Conservation (phyloP, 495 filamentous ascomycete genomes). For the Aspergillus hancockii region DNA sequence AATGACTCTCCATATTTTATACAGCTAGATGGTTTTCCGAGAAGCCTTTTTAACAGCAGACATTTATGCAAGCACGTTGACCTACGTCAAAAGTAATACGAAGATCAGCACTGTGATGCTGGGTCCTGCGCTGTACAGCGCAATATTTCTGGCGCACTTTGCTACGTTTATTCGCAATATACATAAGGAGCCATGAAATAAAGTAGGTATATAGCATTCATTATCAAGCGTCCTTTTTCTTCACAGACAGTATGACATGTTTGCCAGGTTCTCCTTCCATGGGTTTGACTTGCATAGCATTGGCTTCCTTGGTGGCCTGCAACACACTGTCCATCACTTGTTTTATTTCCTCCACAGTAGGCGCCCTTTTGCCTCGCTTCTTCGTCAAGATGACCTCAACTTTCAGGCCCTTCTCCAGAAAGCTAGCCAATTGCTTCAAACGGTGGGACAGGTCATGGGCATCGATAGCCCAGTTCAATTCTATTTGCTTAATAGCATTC, state of each 20-base stretch:
- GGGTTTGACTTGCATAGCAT: slow-evolving; percentile 37
- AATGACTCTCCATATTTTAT: background rate
- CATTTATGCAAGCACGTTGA: background rate
- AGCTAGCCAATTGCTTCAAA: slow-evolving; percentile 57
- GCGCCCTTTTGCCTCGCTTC: slow-evolving; percentile 44
- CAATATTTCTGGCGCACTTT: background rate
- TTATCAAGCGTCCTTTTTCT: slow-evolving; percentile 28
- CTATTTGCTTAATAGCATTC: slow-evolving; percentile 62
- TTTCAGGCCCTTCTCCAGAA: slow-evolving; percentile 61
- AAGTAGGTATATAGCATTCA: background rate
- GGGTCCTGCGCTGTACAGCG: background rate
- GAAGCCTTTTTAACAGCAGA: background rate
- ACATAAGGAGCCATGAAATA: background rate
- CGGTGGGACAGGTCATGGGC: slow-evolving; percentile 64
- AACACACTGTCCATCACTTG: slow-evolving; percentile 41
- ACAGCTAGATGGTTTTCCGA: background rate
- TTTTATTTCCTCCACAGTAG: slow-evolving; percentile 46
- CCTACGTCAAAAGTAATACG: too few relatives aligned
- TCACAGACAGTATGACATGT: slow-evolving; percentile 38
- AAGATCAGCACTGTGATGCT: background rate
- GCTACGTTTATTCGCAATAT: slow-evolving; percentile 3
- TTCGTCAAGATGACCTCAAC: slow-evolving; percentile 62
- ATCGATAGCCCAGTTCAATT: slow-evolving; percentile 83
- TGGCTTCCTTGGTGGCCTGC: slow-evolving; percentile 35
- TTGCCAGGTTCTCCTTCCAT: slow-evolving; percentile 49